Conservation (phyloP, 768 basidiomycete genomes). For the Austroboletus festivus region DNA sequence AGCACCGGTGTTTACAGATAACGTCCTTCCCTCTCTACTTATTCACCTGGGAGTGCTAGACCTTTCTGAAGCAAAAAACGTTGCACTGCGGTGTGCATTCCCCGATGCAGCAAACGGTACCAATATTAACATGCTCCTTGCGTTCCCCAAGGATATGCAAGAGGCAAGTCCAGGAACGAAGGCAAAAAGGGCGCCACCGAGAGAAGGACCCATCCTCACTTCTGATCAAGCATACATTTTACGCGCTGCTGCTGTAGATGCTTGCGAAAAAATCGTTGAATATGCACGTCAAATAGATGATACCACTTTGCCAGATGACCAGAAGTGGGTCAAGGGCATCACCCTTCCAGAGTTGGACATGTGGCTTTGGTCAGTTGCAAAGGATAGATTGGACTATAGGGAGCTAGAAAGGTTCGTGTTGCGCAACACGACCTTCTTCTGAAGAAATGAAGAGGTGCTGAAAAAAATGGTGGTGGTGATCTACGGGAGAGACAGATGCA, state of each 20-base stretch:
- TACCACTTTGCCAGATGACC: constrained; percentile 20
- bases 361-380: constrained; percentile 84
- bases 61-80: constrained; percentile 44
- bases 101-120: constrained; percentile 41
- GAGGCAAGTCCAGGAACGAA: constrained; percentile 13
- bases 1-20: constrained; percentile 74
- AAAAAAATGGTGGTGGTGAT: neutral
- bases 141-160: constrained; percentile 17
- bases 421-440: constrained; percentile 69
- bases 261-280: constrained; percentile 67
- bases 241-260: constrained; percentile 77
- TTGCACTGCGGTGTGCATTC: constrained; percentile 47
- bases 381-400: constrained; percentile 72
- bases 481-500: neutral
- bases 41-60: constrained; percentile 75
- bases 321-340: constrained; percentile 54
- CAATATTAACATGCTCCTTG: constrained; percentile 41
- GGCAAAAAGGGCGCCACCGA: constrained; percentile 24
- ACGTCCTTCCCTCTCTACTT: constrained; percentile 80
- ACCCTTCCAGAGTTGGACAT: constrained; percentile 61
- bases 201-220: constrained; percentile 55
- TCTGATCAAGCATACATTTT: constrained; percentile 64
- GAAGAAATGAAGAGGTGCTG: constrained; percentile 1
- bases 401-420: constrained; percentile 63
- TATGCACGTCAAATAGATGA: constrained; percentile 39